A percentile compares a stretch with the other conserved stretches of the same genome.
phyloP scores from a whole-genome alignment of 129 eudicot species.

The Scalesia atractyloides region DNA sequence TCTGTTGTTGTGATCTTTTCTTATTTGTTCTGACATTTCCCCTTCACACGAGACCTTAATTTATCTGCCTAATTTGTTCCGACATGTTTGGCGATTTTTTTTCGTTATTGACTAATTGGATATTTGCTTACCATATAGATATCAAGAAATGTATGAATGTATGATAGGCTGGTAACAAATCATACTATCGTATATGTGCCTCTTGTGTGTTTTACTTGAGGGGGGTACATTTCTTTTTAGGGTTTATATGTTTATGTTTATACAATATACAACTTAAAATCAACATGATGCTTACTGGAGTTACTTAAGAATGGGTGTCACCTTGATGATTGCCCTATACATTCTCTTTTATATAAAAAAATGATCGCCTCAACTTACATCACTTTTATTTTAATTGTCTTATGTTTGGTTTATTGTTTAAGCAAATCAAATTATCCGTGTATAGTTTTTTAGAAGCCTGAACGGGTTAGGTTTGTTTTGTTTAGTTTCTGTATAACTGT shows the following conservation, averaged over 20 bases:
- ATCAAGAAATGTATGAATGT: background rate
- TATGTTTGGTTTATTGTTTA: background rate
- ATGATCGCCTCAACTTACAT: background rate
- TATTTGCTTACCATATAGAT: background rate
- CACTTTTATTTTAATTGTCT: background rate
- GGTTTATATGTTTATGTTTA: too few species aligned
- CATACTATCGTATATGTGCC: too few species aligned
- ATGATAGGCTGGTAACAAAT: too few species aligned
- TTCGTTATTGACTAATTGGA: background rate
- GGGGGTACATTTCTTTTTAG: too few species aligned
- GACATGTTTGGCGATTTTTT: constrained; percentile 12
- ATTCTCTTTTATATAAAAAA: too few species aligned
- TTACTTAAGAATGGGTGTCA: too few species aligned
- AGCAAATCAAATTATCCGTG: background rate
- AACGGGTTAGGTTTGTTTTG: background rate
- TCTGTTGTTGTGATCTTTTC: too few species aligned
- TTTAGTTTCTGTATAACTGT: background rate
- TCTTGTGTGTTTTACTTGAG: too few species aligned
- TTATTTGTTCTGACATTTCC: background rate
- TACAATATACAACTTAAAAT: too few species aligned
- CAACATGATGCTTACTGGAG: too few species aligned
- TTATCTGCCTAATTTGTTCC: background rate
- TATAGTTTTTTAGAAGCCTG: background rate
- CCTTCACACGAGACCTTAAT: background rate
- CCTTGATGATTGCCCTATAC: too few species aligned